These are phyloP conservation scores for Aspergillus ruber DNA, from an alignment of 2,329 filamentous ascomycete genomes.

Conservation along the genomic window DNA sequence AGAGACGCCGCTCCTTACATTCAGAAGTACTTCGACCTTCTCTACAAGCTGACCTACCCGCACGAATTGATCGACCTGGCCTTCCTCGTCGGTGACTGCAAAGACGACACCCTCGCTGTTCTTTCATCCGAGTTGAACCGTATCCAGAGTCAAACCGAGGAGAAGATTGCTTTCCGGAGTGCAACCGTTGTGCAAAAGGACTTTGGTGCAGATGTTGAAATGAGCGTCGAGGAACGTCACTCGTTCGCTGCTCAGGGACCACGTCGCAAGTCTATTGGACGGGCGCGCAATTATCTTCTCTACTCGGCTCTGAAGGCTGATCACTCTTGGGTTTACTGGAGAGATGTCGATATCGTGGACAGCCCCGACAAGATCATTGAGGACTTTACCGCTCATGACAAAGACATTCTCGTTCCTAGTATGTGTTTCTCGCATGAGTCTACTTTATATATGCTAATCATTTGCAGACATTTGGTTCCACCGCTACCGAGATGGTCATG, in stretches of 20 bases:
- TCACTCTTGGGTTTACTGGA: slow-evolving; percentile 98
- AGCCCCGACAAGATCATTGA: slow-evolving; percentile 82
- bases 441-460: slow-evolving; percentile 10
- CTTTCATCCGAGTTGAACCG: slow-evolving; percentile 79
- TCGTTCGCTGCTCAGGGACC: slow-evolving; percentile 82
- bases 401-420: slow-evolving; percentile 92
- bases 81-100: slow-evolving; percentile 88
- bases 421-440: slow-evolving; percentile 36
- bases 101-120: slow-evolving; percentile 84
- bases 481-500: slow-evolving; percentile 68
- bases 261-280: slow-evolving; percentile 81
- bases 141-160: slow-evolving; percentile 68
- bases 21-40: slow-evolving; percentile 85
- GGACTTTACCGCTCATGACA: slow-evolving; percentile 90
- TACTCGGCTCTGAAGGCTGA: slow-evolving; percentile 79
- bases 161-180: slow-evolving; percentile 78
- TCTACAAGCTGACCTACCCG: slow-evolving; percentile 84
- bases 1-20: slow-evolving; percentile 81
- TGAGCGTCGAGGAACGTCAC: slow-evolving; percentile 77
- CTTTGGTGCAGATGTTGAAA: slow-evolving; percentile 69
- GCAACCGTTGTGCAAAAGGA: slow-evolving; percentile 85
- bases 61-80: slow-evolving; percentile 91
- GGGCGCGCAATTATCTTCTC: slow-evolving; percentile 86
- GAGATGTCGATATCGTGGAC: slow-evolving; percentile 93
- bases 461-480: slow-evolving; percentile 90